A percentile compares a stretch with the other conserved stretches of the same genome.
Conservation (phyloP, 2,329 filamentous ascomycete species). For the Mariannaea sp. region DNA sequence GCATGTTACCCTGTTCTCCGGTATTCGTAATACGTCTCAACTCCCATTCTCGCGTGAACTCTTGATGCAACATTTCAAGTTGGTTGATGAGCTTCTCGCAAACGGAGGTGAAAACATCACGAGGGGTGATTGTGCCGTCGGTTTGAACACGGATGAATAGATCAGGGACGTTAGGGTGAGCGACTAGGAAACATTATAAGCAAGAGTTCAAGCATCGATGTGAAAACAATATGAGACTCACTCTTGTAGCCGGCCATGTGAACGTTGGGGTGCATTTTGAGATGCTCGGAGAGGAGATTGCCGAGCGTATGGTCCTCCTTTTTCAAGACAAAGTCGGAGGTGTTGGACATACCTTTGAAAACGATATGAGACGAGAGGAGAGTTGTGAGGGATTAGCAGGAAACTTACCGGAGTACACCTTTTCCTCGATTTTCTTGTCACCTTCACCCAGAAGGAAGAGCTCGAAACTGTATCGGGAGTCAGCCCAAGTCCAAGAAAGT, state of each 20-base stretch:
- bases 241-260: slow-evolving; percentile 92
- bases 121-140: slow-evolving; percentile 85
- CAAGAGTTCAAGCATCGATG: not conserved
- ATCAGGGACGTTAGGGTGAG: slow-evolving; percentile 65
- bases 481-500: slow-evolving; percentile 21
- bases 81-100: slow-evolving; percentile 84
- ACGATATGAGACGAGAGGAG: slow-evolving; percentile 10
- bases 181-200: slow-evolving; percentile 45
- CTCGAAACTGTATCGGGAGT: slow-evolving; percentile 71
- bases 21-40: slow-evolving; percentile 81
- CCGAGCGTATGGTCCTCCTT: slow-evolving; percentile 97
- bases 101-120: slow-evolving; percentile 80
- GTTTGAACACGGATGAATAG: slow-evolving; percentile 83
- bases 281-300: slow-evolving; percentile 84
- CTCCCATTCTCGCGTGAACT: slow-evolving; percentile 93
- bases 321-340: slow-evolving; percentile 92
- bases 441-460: slow-evolving; percentile 85
- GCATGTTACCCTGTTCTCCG: slow-evolving; percentile 59
- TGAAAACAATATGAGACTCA: slow-evolving; percentile 43
- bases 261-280: slow-evolving; percentile 83
- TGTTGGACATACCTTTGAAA: slow-evolving; percentile 80
- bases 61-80: slow-evolving; percentile 77
- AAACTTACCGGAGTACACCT: slow-evolving; percentile 83
- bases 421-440: slow-evolving; percentile 92
- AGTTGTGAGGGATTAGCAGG: not conserved